Evolutionary conservation across 495 filamentous ascomycete species (phyloP).

Genomic region (Usnea hakonensis): DNA sequence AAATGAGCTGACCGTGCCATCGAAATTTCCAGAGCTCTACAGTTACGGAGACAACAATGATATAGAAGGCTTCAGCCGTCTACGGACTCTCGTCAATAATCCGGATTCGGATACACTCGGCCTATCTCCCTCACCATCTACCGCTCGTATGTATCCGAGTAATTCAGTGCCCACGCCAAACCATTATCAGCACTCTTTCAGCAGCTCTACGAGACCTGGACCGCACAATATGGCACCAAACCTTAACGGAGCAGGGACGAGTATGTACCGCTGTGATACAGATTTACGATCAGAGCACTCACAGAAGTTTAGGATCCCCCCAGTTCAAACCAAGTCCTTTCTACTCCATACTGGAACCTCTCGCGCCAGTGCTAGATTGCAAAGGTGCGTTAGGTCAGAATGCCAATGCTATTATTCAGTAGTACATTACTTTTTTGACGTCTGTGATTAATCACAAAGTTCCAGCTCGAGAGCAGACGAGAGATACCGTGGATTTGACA

Average conservation of each 20-base stretch:
- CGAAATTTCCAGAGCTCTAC: slow-evolving; percentile 25
- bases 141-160: slow-evolving; percentile 5
- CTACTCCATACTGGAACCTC: slow-evolving; percentile 52
- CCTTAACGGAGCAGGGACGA: slow-evolving; percentile 31
- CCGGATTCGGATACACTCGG: slow-evolving; percentile 22
- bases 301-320: slow-evolving; percentile 31
- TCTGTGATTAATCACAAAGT: slow-evolving; percentile 23
- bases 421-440: slow-evolving; percentile 9
- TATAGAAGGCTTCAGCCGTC: slow-evolving; percentile 28
- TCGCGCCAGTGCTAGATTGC: slow-evolving; percentile 57
- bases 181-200: slow-evolving; percentile 24
- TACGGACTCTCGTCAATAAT: slow-evolving; percentile 30
- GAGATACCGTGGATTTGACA: slow-evolving; percentile 44
- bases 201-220: slow-evolving; percentile 11
- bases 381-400: slow-evolving; percentile 47
- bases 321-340: slow-evolving; percentile 74
- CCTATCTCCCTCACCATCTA: slow-evolving; percentile 19
- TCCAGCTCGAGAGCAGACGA: slow-evolving; percentile 44
- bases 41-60: slow-evolving; percentile 25
- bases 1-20: slow-evolving; percentile 20
- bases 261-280: slow-evolving; percentile 9
- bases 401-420: not conserved
- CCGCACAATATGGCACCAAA: slow-evolving; percentile 28
- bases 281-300: slow-evolving; percentile 12
- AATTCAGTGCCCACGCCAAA: slow-evolving; percentile 13